A percentile compares a stretch with the other conserved stretches of the same genome.
These are phyloP conservation scores for Dimocarpus longan DNA, from an alignment of 345 rosid species.

Conservation along the genomic window DNA sequence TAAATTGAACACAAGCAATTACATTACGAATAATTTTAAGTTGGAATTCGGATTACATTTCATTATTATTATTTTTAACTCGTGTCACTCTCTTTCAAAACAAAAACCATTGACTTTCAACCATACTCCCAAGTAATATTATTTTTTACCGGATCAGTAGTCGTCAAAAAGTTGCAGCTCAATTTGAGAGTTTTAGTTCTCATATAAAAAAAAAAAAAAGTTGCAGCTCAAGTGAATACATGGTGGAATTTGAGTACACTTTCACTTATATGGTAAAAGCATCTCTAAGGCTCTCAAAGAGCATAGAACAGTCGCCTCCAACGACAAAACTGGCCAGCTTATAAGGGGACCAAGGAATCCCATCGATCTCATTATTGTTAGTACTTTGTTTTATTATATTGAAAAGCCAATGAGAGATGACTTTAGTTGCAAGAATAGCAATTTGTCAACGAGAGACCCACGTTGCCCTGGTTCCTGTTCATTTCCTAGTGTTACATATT, in stretches of 20 bases:
- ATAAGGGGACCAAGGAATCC: constrained; percentile 40
- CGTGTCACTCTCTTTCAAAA: not conserved
- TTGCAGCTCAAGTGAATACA: constrained; percentile 19
- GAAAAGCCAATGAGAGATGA: constrained; percentile 22
- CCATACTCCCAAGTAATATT: not conserved
- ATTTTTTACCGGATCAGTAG: not conserved
- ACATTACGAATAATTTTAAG: not conserved
- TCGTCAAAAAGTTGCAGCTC: not conserved
- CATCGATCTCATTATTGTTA: constrained; percentile 10
- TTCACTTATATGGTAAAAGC: constrained; percentile 16
- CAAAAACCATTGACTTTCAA: not conserved
- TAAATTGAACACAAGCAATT: not conserved
- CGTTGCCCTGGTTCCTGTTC: constrained; percentile 26
- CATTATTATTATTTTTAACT: not conserved
- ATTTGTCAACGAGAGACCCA: constrained; percentile 45
- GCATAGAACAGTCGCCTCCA: constrained; percentile 34
- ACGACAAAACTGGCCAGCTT: constrained; percentile 59
- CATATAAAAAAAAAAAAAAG: not conserved
- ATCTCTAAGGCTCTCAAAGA: constrained; percentile 11
- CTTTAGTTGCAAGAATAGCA: constrained; percentile 14
- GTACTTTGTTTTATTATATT: not conserved
- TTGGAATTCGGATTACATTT: not conserved
- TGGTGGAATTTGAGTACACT: constrained; percentile 6
- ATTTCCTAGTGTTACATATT: not conserved
- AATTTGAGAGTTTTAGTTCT: not conserved